Percentiles rank a stretch among this genome's conserved stretches.
These are phyloP conservation scores for Fusarium transvaalense DNA, from an alignment of 2,329 filamentous ascomycete species.

Conservation along the genomic window DNA sequence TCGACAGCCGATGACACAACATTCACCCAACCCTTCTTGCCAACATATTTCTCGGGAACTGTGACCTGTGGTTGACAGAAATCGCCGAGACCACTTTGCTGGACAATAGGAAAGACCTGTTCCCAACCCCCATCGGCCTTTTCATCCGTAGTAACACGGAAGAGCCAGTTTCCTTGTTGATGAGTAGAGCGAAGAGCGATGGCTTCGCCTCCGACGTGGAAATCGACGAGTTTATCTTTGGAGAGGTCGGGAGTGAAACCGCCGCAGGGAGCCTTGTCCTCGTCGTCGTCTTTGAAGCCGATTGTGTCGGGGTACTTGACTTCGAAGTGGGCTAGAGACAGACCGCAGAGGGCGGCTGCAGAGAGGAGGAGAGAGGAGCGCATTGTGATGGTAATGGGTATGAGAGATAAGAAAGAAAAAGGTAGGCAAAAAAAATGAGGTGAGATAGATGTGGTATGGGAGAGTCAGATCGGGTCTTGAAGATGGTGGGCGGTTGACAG, in stretches of 20 bases:
- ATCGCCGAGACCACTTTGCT: slow-evolving; percentile 66
- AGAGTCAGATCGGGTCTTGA: not conserved
- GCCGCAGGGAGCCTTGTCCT: slow-evolving; percentile 65
- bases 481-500: slow-evolving; percentile 33
- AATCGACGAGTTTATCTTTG: slow-evolving; percentile 63
- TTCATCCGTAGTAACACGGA: slow-evolving; percentile 67
- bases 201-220: slow-evolving; percentile 69
- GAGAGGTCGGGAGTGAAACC: slow-evolving; percentile 63
- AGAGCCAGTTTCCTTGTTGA: slow-evolving; percentile 66
- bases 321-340: slow-evolving; percentile 66
- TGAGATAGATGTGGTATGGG: not conserved
- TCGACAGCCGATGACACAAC: slow-evolving; percentile 66
- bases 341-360: slow-evolving; percentile 55
- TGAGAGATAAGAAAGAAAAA: not conserved
- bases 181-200: slow-evolving; percentile 64
- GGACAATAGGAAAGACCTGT: slow-evolving; percentile 65
- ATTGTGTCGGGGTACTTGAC: slow-evolving; percentile 63
- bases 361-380: slow-evolving; percentile 51
- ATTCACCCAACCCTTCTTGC: slow-evolving; percentile 67
- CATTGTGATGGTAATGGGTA: slow-evolving; percentile 50
- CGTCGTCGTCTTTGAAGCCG: slow-evolving; percentile 62
- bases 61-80: slow-evolving; percentile 66
- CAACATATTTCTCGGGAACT: slow-evolving; percentile 63
- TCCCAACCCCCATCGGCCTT: slow-evolving; percentile 65
- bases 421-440: not conserved